A percentile compares a stretch with the other conserved stretches of the same genome.
Conservation (phyloP, 2,329 filamentous ascomycete species). For the Penicillium crustosum region DNA sequence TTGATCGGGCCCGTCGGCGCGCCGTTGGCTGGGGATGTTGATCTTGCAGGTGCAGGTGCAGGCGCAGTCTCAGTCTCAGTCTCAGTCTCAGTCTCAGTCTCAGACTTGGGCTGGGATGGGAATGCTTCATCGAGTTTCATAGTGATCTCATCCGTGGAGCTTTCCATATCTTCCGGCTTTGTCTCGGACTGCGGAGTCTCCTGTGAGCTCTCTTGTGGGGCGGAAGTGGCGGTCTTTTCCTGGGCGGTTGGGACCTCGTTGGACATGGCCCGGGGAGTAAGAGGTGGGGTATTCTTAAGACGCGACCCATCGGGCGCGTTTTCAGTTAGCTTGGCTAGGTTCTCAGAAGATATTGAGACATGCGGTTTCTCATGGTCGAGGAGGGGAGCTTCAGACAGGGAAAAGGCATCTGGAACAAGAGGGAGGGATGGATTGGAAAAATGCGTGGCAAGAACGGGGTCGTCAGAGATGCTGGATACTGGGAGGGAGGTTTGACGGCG, state of each 20-base stretch:
- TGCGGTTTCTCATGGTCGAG: constrained; percentile 46
- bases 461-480: constrained; percentile 64
- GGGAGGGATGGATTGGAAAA: constrained; percentile 66
- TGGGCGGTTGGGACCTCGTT: constrained; percentile 52
- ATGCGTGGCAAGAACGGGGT: constrained; percentile 65
- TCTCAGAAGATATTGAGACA: constrained; percentile 46
- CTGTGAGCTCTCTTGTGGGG: constrained; percentile 8
- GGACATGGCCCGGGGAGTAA: constrained; percentile 84
- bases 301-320: constrained; percentile 58
- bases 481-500: constrained; percentile 54
- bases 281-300: constrained; percentile 87
- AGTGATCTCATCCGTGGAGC: constrained; percentile 36
- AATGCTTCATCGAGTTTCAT: constrained; percentile 40
- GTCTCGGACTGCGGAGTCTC: constrained; percentile 7
- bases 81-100: neutral
- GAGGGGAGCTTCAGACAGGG: constrained; percentile 52
- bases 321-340: constrained; percentile 74
- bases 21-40: constrained; percentile 40
- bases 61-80: too few species aligned
- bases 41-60: neutral
- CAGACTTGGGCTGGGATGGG: constrained; percentile 24
- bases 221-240: constrained; percentile 28
- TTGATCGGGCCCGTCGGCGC: constrained; percentile 70
- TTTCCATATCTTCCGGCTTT: constrained; percentile 27
- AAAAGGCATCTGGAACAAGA: constrained; percentile 49